Evolutionary conservation across 495 filamentous ascomycete genomes (phyloP).

Genomic region (Aspergillus bertholletiae): DNA sequence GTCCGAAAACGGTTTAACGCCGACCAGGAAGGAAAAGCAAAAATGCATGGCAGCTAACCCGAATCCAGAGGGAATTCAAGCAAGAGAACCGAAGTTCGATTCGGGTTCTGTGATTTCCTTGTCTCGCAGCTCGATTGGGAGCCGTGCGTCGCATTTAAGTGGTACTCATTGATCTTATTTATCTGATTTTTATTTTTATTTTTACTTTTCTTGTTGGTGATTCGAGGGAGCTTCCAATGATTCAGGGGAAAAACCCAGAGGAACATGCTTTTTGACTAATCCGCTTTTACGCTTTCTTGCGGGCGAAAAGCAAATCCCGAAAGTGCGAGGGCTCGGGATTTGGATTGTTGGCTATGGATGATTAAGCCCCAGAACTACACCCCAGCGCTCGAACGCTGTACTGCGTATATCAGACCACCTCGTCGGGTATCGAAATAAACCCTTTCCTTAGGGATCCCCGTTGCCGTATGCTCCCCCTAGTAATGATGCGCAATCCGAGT

Average conservation of each 20-base stretch:
- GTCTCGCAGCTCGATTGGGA: no score
- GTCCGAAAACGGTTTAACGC: not conserved
- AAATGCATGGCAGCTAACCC: not conserved
- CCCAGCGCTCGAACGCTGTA: slow-evolving; percentile 2
- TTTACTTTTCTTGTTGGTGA: no score
- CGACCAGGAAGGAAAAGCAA: not conserved
- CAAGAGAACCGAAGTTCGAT: no score
- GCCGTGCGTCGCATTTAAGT: no score
- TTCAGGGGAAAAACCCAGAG: not conserved
- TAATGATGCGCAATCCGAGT: slow-evolving; percentile 11
- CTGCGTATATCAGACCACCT: slow-evolving; percentile 22
- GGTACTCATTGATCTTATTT: no score
- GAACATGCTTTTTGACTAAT: slow-evolving; percentile 12
- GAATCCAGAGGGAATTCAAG: no score
- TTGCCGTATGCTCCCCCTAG: not conserved
- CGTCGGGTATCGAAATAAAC: slow-evolving; percentile 6
- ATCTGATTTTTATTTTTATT: no score
- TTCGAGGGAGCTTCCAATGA: not conserved
- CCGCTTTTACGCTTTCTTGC: slow-evolving; percentile 7
- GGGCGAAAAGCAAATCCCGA: slow-evolving; percentile 20
- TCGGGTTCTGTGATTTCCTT: no score
- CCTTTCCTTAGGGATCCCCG: not conserved
- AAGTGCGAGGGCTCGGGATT: slow-evolving; percentile 13
- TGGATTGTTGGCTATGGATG: slow-evolving; percentile 16
- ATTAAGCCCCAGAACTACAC: slow-evolving; percentile 15